Evolutionary conservation across 805 yeast species (phyloP).

Genomic region (Zygosaccharomyces bisporus): DNA sequence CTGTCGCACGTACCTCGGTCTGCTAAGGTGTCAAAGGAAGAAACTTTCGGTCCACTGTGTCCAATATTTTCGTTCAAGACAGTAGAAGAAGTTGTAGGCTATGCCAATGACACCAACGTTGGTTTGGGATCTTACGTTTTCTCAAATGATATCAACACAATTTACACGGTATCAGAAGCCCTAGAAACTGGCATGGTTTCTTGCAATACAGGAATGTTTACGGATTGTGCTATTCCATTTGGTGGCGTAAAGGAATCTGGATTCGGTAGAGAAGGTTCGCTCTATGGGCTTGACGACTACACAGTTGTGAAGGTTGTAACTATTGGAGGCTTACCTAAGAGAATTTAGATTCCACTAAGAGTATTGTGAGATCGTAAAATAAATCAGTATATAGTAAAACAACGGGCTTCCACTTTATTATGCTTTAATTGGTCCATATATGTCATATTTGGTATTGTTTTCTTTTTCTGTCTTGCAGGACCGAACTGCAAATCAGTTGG

Average conservation of each 20-base stretch:
- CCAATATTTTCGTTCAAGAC: constrained; percentile 54
- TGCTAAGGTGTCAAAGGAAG: constrained; percentile 51
- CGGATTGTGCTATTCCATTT: constrained; percentile 54
- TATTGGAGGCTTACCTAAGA: constrained; percentile 40
- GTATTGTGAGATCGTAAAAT: too few relatives aligned
- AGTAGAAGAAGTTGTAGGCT: constrained; percentile 48
- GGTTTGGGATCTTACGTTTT: constrained; percentile 62
- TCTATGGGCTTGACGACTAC: constrained; percentile 60
- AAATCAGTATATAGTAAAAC: neutral
- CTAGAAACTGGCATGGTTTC: constrained; percentile 65
- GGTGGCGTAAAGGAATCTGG: constrained; percentile 68
- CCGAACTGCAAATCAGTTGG: neutral
- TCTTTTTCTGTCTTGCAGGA: neutral
- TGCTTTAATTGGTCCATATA: neutral
- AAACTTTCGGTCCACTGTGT: constrained; percentile 64
- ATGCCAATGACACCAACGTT: constrained; percentile 51
- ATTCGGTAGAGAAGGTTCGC: constrained; percentile 66
- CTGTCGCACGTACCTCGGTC: constrained; percentile 48
- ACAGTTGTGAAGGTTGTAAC: constrained; percentile 49
- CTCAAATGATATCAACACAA: constrained; percentile 47
- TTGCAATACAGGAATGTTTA: constrained; percentile 55
- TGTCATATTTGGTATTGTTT: neutral
- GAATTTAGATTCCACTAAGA: too few relatives aligned
- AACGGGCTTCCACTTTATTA: neutral
- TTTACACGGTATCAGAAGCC: constrained; percentile 51